Evolutionary conservation across 2,329 filamentous ascomycete genomes (phyloP).

Genomic region (Cladophialophora yegresii): DNA sequence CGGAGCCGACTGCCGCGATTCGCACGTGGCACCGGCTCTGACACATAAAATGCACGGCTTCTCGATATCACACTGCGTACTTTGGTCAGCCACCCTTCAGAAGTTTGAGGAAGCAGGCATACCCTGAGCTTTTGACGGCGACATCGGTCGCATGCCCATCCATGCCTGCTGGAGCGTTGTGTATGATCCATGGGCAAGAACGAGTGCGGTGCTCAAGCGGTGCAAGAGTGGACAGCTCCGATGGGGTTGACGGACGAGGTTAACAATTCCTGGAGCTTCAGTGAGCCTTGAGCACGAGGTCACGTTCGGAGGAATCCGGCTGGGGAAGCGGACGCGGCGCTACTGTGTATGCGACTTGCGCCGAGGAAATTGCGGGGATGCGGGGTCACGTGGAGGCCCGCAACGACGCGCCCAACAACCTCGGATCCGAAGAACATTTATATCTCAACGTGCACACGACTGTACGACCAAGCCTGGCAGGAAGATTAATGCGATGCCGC

Average conservation of each 20-base stretch:
- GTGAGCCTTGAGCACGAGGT: neutral
- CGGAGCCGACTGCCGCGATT: constrained; percentile 8
- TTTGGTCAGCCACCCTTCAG: neutral
- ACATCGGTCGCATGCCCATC: constrained; percentile 19
- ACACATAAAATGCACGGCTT: constrained; percentile 24
- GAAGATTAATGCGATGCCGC: neutral
- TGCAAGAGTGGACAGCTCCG: neutral
- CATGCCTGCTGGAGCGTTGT: constrained; percentile 14
- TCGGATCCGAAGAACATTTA: neutral
- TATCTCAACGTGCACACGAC: neutral
- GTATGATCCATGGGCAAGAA: constrained; percentile 9
- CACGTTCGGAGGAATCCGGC: neutral
- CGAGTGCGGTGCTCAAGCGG: neutral
- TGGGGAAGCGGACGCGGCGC: neutral
- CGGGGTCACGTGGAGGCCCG: neutral
- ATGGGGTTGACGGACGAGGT: neutral
- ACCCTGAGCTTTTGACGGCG: constrained; percentile 21
- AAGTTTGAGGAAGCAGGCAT: neutral
- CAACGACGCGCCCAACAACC: neutral
- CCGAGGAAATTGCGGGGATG: neutral
- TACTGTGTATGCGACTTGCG: no score
- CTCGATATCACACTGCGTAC: constrained; percentile 19
- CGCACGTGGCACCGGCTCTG: constrained; percentile 18
- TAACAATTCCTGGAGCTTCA: neutral
- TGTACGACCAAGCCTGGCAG: neutral